These are phyloP conservation scores for Beauveria scarabaeidicola DNA, from an alignment of 2,329 filamentous ascomycete species.

Conservation along the genomic window DNA sequence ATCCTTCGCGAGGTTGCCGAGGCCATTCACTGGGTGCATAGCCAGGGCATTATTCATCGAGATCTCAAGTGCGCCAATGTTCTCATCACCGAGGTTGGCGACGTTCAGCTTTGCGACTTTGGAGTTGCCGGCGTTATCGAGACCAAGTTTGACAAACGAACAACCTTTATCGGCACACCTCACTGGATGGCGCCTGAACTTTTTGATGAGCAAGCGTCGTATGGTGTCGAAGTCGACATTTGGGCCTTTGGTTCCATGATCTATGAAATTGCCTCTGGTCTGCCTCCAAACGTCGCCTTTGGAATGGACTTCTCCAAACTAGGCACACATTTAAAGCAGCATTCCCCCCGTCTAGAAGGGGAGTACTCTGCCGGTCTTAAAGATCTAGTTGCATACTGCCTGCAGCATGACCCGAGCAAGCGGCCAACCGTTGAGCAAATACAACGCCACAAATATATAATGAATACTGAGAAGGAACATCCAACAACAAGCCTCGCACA, in stretches of 20 bases:
- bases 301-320: conserved; percentile 40
- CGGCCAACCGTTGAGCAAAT: conserved; percentile 63
- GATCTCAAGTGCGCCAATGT: conserved; percentile 75
- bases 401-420: conserved; percentile 58
- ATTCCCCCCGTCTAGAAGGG: conserved; percentile 61
- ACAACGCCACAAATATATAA: conserved; percentile 61
- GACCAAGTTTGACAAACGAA: conserved; percentile 65
- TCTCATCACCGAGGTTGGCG: conserved; percentile 65
- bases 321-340: conserved; percentile 49
- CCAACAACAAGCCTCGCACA: conserved; percentile 55
- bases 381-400: conserved; percentile 63
- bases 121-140: conserved; percentile 74
- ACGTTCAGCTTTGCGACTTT: conserved; percentile 77
- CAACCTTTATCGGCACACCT: conserved; percentile 73
- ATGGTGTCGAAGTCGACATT: conserved; percentile 68
- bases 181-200: conserved; percentile 85
- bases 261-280: conserved; percentile 71
- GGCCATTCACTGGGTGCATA: conserved; percentile 59
- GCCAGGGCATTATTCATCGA: conserved; percentile 60
- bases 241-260: conserved; percentile 80
- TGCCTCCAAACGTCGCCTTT: conserved; percentile 59
- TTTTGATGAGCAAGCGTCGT: conserved; percentile 54
- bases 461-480: conserved; percentile 51
- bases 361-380: conserved; percentile 63
- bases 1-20: conserved; percentile 59